Evolutionary conservation across 306 rosid species (phyloP).

Genomic region (Cotoneaster glaucophyllus): DNA sequence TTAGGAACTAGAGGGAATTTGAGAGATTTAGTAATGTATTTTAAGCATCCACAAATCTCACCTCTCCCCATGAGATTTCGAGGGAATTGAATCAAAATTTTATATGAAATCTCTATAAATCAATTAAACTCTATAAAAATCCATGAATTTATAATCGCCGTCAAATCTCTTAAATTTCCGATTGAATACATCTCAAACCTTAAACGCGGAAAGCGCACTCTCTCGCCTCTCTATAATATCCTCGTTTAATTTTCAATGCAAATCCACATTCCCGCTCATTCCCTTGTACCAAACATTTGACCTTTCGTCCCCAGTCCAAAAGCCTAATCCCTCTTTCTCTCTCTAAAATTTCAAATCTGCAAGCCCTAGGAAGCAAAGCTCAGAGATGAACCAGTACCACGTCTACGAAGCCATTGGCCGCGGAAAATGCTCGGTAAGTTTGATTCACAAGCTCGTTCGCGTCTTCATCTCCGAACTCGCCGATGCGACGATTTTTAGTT

Average conservation of each 20-base stretch:
- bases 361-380: slow-evolving; percentile 33
- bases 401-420: slow-evolving; percentile 94
- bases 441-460: neutral
- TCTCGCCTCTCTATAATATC: neutral
- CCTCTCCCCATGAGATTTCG: too few species aligned
- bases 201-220: neutral
- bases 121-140: too few species aligned
- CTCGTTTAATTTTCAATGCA: neutral
- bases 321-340: neutral
- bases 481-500: neutral
- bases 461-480: neutral
- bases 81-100: too few species aligned
- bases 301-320: neutral
- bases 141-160: too few species aligned
- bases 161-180: too few species aligned
- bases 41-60: too few species aligned
- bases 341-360: slow-evolving; percentile 18
- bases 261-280: neutral
- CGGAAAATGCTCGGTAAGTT: slow-evolving; percentile 80
- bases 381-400: slow-evolving; percentile 81
- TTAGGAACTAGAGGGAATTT: too few species aligned
- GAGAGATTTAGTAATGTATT: too few species aligned
- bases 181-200: neutral
- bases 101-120: too few species aligned
- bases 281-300: neutral